phyloP scores from a whole-genome alignment of 2,329 filamentous ascomycete genomes.

The Lecanosticta acicola region DNA sequence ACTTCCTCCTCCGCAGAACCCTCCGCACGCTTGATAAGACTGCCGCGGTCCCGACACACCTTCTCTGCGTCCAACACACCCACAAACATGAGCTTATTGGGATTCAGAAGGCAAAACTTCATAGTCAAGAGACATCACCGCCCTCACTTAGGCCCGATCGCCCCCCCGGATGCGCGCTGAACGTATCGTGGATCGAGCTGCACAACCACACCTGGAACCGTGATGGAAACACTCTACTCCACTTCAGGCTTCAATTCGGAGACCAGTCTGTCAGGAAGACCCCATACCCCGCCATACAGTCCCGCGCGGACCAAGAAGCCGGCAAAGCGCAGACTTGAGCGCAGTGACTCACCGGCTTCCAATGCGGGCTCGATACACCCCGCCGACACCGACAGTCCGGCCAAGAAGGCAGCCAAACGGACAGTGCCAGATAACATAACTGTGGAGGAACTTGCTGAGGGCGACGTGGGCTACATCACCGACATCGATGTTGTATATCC shows the following conservation, averaged over 20 bases:
- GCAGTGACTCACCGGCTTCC: slow-evolving; percentile 31
- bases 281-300: slow-evolving; percentile 30
- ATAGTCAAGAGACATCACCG: slow-evolving; percentile 30
- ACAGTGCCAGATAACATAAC: slow-evolving; percentile 30
- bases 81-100: slow-evolving; percentile 28
- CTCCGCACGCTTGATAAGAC: slow-evolving; percentile 13
- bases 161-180: slow-evolving; percentile 23
- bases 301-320: slow-evolving; percentile 14
- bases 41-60: slow-evolving; percentile 5
- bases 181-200: not conserved
- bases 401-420: slow-evolving; percentile 26
- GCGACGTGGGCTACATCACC: slow-evolving; percentile 35
- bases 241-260: slow-evolving; percentile 23
- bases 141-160: slow-evolving; percentile 16
- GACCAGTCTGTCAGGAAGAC: slow-evolving; percentile 19
- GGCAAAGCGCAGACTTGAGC: slow-evolving; percentile 22
- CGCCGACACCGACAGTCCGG: slow-evolving; percentile 32
- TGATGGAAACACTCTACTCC: slow-evolving; percentile 22
- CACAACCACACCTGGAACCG: slow-evolving; percentile 9
- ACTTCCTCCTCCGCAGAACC: not conserved
- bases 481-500: slow-evolving; percentile 42
- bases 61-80: slow-evolving; percentile 7
- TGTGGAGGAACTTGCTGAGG: slow-evolving; percentile 39
- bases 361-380: slow-evolving; percentile 31
- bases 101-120: slow-evolving; percentile 23